phyloP scores from a whole-genome alignment of 75 land plant species.

The Sequoiadendron giganteum region DNA sequence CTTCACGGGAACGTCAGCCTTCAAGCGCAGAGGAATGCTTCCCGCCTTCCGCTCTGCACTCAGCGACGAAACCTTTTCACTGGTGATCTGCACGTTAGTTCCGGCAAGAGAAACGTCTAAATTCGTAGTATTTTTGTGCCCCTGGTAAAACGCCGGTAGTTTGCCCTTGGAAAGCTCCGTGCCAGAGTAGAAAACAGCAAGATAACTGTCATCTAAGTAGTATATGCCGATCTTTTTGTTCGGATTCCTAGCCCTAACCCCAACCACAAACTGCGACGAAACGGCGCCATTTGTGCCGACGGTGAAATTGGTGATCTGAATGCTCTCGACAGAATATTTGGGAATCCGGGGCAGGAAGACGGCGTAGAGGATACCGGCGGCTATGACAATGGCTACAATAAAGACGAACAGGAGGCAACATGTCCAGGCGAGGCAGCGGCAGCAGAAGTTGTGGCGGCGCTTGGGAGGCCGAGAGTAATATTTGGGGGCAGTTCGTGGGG shows the following conservation, averaged over 20 bases:
- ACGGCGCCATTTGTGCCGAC: slow-evolving; percentile 23
- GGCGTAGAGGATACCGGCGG: slow-evolving; percentile 38
- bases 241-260: slow-evolving; percentile 65
- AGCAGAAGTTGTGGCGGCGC: slow-evolving; percentile 24
- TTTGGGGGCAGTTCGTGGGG: slow-evolving; percentile 10
- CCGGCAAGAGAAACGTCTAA: slow-evolving; percentile 38
- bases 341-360: slow-evolving; percentile 54
- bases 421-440: slow-evolving; percentile 47
- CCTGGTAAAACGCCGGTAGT: slow-evolving; percentile 80
- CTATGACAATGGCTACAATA: slow-evolving; percentile 15
- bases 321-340: slow-evolving; percentile 51
- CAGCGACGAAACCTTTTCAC: slow-evolving; percentile 20
- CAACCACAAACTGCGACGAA: slow-evolving; percentile 50
- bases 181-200: slow-evolving; percentile 47
- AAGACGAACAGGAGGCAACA: slow-evolving; percentile 31
- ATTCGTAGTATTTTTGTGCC: slow-evolving; percentile 66
- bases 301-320: slow-evolving; percentile 29
- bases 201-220: slow-evolving; percentile 49
- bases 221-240: slow-evolving; percentile 86
- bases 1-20: slow-evolving; percentile 44
- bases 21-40: slow-evolving; percentile 38
- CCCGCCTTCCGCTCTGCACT: slow-evolving; percentile 47
- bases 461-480: slow-evolving; percentile 35
- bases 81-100: slow-evolving; percentile 21
- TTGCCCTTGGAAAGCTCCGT: slow-evolving; percentile 41